These are phyloP conservation scores for Amphirosellinia nigrospora DNA, from an alignment of 495 filamentous ascomycete species.

Conservation along the genomic window DNA sequence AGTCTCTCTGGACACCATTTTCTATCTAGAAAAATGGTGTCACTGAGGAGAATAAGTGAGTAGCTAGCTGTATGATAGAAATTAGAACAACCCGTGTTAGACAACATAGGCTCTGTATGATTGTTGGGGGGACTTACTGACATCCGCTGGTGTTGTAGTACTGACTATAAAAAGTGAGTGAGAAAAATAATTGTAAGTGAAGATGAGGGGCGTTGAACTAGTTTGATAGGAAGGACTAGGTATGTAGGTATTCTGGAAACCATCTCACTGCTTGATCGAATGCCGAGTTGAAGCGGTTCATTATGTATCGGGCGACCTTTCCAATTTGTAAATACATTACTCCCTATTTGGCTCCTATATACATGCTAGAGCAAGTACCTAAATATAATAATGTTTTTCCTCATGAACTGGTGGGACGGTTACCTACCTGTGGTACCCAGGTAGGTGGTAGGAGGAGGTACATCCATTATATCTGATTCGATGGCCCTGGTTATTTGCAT, in stretches of 20 bases:
- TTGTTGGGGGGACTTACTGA: neutral
- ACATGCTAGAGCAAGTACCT: too few relatives aligned
- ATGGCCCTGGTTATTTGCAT: too few relatives aligned
- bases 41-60: neutral
- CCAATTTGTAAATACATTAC: too few relatives aligned
- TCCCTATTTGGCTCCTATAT: too few relatives aligned
- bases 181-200: neutral
- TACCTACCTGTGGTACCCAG: too few relatives aligned
- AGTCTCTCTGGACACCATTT: constrained; percentile 37
- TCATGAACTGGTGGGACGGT: too few relatives aligned
- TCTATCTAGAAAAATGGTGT: neutral
- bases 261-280: neutral
- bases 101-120: neutral
- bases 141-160: neutral
- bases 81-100: neutral
- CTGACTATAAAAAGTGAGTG: neutral
- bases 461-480: too few relatives aligned
- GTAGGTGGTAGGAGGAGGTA: too few relatives aligned
- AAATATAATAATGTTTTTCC: too few relatives aligned
- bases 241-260: too few relatives aligned
- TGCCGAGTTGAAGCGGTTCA: neutral
- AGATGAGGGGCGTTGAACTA: neutral
- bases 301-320: too few relatives aligned
- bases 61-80: neutral
- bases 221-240: neutral